phyloP scores from a whole-genome alignment of 495 filamentous ascomycete genomes.

The Penicillium verhagenii region DNA sequence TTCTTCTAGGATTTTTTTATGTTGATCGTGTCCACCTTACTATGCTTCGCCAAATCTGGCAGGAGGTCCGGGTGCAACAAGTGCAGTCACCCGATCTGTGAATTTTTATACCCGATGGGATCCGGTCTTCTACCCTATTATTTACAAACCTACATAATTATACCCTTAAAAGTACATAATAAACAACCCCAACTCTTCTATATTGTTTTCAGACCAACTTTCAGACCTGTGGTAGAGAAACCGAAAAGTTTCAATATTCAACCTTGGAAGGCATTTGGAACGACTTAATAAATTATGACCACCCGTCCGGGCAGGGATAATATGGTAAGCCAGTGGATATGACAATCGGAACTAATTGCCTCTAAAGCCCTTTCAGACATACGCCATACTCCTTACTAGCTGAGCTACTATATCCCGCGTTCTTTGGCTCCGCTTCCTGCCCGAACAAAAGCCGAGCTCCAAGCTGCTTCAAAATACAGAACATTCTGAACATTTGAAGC shows the following conservation, averaged over 20 bases:
- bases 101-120: background rate
- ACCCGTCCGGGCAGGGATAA: no score
- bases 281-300: background rate
- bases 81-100: conserved; percentile 6
- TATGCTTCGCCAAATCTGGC: conserved; percentile 39
- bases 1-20: conserved; percentile 43
- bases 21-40: conserved; percentile 38
- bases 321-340: background rate
- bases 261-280: background rate
- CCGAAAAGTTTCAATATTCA: background rate
- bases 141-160: background rate
- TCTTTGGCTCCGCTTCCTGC: background rate
- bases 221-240: no score
- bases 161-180: conserved; percentile 1
- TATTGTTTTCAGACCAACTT: no score
- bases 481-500: background rate
- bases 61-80: conserved; percentile 30
- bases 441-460: background rate
- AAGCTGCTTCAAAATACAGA: background rate
- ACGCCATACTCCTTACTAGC: no score
- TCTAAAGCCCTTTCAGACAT: background rate
- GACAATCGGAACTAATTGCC: background rate
- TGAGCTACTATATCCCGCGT: no score
- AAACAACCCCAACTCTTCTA: background rate
- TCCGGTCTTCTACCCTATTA: background rate